A percentile compares a stretch with the other conserved stretches of the same genome.
These are phyloP conservation scores for Chaetomidium leptoderma DNA, from an alignment of 495 filamentous ascomycete species.

Conservation along the genomic window DNA sequence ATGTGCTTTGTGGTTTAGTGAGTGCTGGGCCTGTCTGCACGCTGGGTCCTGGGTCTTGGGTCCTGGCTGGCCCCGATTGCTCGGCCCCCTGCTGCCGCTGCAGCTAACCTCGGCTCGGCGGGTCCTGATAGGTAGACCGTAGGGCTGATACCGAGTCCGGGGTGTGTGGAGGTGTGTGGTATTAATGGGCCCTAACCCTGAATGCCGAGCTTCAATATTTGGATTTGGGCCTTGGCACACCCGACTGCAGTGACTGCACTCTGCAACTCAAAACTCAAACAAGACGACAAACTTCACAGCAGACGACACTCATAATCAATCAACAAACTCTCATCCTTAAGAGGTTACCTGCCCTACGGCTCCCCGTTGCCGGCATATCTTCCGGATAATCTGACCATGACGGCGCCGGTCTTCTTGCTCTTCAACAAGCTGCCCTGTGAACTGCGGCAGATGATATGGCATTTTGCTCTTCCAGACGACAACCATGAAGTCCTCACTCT, in stretches of 20 bases:
- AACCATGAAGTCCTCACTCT: background rate
- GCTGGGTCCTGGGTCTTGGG: background rate
- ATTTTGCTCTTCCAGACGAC: background rate
- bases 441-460: background rate
- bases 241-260: too few species aligned
- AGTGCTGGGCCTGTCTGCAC: background rate
- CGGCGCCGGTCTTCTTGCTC: background rate
- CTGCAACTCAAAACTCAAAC: too few species aligned
- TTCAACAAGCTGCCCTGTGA: background rate
- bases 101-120: conserved; percentile 26
- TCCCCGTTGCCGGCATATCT: too few species aligned
- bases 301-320: too few species aligned
- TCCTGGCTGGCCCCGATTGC: background rate
- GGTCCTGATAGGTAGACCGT: conserved; percentile 19
- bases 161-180: background rate
- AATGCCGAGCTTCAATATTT: too few species aligned
- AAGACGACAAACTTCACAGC: too few species aligned
- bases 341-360: background rate
- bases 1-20: background rate
- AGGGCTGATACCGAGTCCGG: conserved; percentile 5
- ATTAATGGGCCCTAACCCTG: conserved; percentile 12
- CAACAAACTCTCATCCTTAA: background rate
- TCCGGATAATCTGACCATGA: too few species aligned
- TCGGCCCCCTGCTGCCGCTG: conserved; percentile 9
- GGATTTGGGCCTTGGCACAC: too few species aligned